Base-by-base conservation (phyloP, 169 alveolate genomes). In the Plasmodium gallinaceum region DNA sequence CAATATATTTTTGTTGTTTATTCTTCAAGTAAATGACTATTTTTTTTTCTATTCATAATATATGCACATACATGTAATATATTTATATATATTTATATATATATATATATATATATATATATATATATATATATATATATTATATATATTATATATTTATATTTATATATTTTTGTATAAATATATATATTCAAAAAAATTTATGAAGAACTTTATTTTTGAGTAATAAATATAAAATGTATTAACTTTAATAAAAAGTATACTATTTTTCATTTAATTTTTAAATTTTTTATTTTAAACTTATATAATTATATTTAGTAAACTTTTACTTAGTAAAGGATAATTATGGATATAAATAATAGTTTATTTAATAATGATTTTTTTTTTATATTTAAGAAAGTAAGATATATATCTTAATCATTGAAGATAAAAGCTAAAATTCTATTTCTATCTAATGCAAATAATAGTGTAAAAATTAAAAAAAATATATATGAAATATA, bases 391-490 rank as follows among this genome's bases (percentile, higher is more conserved):
- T 74, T 39, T 26, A 70, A 46, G 46, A 74, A 74, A 54, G 54
- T 57, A 74, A 74, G 57, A 37, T 74, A 22, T 58, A 74, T 32
- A 74, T 74, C 88, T 74, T 57, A 74, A 74, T 57, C 51, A 60
- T 74, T 74, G 65, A 73, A 43, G 51, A 74, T 74, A 74, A 54
- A 74, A 74, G 61, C 71, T 39, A 12, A 20, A 74, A 57, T 39
- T 37, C 9, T 24, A 51, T 52, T 74, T 74, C 71, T 74, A 57
- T 74, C 68, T 57, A 45, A 74, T 48, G 37, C 64, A 74, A 45
- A 7, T 57, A 57, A 58, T 68, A 5, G 70, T 62, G 46, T 76
- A 76, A 8, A 26, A 76, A 76, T 16, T 42, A 61, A 48, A 52
- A 76, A 64, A 76, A 76, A 75, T 52, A 14, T 18, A 46, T 14